Conservation (phyloP, 2,329 filamentous ascomycete species). For the Arthrobotrys conoides region DNA sequence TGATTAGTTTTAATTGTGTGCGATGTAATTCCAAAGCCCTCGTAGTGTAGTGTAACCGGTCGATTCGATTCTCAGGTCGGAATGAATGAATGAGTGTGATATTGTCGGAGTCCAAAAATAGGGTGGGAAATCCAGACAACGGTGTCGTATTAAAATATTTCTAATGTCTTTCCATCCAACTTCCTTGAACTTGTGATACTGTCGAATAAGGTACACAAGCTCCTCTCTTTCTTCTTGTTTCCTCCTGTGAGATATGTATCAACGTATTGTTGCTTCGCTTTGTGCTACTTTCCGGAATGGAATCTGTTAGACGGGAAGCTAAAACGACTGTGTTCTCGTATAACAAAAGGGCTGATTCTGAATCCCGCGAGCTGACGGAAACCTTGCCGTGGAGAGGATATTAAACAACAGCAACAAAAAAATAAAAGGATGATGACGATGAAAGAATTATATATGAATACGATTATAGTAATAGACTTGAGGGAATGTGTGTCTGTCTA, state of each 20-base stretch:
- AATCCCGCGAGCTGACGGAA: slow-evolving; percentile 54
- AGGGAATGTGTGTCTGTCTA: slow-evolving; percentile 48
- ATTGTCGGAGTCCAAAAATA: slow-evolving; percentile 60
- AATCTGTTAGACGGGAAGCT: slow-evolving; percentile 58
- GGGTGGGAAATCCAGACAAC: slow-evolving; percentile 52
- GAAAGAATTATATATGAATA: slow-evolving; percentile 37
- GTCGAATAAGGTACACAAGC: slow-evolving; percentile 56
- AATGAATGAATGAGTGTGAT: slow-evolving; percentile 59
- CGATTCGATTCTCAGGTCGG: slow-evolving; percentile 56
- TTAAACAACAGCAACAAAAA: slow-evolving; percentile 18
- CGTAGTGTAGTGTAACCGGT: slow-evolving; percentile 48
- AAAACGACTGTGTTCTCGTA: slow-evolving; percentile 59
- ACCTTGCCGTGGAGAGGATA: slow-evolving; percentile 43
- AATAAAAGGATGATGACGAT: slow-evolving; percentile 47
- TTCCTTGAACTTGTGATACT: slow-evolving; percentile 57
- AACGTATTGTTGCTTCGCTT: slow-evolving; percentile 57
- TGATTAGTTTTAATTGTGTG: slow-evolving; percentile 48
- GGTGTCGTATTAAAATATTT: slow-evolving; percentile 59
- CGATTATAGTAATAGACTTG: slow-evolving; percentile 32
- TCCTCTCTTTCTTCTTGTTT: slow-evolving; percentile 36
- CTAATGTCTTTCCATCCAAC: slow-evolving; percentile 60
- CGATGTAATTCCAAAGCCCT: slow-evolving; percentile 48
- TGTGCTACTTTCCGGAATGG: slow-evolving; percentile 60
- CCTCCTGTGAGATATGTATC: slow-evolving; percentile 32
- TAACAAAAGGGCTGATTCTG: slow-evolving; percentile 57